phyloP scores from a whole-genome alignment of 148 eudicot species.

The Pharnaceum exiguum region DNA sequence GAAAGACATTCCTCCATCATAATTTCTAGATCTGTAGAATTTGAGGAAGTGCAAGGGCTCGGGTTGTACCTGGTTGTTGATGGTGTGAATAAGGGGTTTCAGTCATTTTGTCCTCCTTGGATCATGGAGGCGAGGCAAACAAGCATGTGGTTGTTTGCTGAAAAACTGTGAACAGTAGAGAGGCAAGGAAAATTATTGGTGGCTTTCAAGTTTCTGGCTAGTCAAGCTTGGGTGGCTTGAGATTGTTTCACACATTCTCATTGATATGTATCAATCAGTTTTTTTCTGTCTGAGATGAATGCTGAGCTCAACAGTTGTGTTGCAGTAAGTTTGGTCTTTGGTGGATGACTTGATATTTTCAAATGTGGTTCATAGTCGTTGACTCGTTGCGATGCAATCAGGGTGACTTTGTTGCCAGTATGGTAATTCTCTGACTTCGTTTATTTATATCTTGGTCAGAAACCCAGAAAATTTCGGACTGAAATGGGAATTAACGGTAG shows the following conservation, averaged over 20 bases:
- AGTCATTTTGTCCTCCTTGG: constrained; percentile 8
- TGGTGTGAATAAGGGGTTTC: constrained; percentile 10
- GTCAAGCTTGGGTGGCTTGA: constrained; percentile 2
- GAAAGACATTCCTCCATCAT: background rate
- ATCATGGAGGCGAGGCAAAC: constrained; percentile 13
- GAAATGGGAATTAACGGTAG: no score
- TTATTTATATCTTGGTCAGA: no score
- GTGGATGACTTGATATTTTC: background rate
- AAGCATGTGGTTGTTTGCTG: background rate
- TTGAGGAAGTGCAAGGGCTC: constrained; percentile 5
- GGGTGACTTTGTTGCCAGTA: no score
- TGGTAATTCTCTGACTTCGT: no score
- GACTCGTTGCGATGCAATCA: no score
- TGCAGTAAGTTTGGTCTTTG: background rate
- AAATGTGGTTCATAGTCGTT: no score
- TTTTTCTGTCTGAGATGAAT: constrained; percentile 4
- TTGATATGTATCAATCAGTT: background rate
- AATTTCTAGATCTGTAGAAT: constrained; percentile 1
- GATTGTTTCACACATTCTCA: background rate
- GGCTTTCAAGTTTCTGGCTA: background rate
- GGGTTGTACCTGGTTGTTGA: constrained; percentile 4
- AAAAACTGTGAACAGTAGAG: no score
- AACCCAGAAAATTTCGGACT: no score
- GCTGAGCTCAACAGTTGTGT: background rate
- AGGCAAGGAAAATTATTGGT: background rate